Percentiles rank a stretch among this genome's conserved stretches.
These are phyloP conservation scores for Trypanosoma melophagium DNA, from an alignment of 208 protist species.

Conservation along the genomic window DNA sequence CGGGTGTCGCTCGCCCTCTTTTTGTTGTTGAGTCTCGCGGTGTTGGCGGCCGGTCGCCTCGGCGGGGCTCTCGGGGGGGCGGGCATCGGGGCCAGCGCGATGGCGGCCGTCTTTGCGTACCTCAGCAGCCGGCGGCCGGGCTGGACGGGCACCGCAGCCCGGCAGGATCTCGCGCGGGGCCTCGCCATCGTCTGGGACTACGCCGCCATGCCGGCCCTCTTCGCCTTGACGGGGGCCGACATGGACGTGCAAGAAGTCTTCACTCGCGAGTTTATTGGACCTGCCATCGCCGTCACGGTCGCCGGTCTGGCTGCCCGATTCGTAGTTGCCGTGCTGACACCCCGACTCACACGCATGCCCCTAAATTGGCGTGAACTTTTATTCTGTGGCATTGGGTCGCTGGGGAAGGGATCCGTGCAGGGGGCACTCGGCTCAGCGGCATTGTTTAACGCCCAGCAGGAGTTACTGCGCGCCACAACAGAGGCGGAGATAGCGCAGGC, in stretches of 20 bases:
- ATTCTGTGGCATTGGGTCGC: conserved; percentile 53
- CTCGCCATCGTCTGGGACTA: conserved; percentile 57
- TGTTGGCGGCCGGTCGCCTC: conserved; percentile 33
- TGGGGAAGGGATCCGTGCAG: conserved; percentile 61
- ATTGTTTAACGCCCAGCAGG: conserved; percentile 30
- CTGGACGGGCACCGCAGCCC: conserved; percentile 34
- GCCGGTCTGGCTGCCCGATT: conserved; percentile 47
- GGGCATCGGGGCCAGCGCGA: conserved; percentile 37
- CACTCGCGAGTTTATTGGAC: conserved; percentile 35
- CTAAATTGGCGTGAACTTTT: conserved; percentile 46
- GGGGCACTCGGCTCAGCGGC: conserved; percentile 37
- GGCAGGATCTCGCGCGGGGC: conserved; percentile 44
- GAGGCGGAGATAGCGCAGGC: conserved; percentile 27
- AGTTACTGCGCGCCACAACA: conserved; percentile 29
- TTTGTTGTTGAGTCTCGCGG: conserved; percentile 36
- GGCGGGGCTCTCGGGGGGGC: conserved; percentile 39
- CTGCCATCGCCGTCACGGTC: conserved; percentile 41
- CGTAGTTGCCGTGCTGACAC: conserved; percentile 35
- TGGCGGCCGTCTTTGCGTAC: conserved; percentile 47
- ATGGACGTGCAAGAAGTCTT: conserved; percentile 53
- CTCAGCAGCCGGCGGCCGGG: conserved; percentile 42
- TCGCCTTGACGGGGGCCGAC: conserved; percentile 44
- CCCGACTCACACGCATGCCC: conserved; percentile 33
- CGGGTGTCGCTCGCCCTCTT: conserved; percentile 43
- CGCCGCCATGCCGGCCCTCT: conserved; percentile 58